Evolutionary conservation across 192 early-diverging fungal genomes (phyloP).

Genomic region (Backusella sp.): DNA sequence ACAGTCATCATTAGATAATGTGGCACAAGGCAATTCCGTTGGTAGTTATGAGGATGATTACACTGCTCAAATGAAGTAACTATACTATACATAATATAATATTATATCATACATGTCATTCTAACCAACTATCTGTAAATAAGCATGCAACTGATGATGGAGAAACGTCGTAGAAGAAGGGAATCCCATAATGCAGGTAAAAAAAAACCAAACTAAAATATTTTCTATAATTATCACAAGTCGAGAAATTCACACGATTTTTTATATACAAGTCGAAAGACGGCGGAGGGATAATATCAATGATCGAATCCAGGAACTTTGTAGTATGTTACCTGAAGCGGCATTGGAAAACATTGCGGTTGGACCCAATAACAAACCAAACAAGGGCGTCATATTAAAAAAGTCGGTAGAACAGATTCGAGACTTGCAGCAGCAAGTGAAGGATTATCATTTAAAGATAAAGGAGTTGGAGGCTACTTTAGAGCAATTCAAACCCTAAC

Average conservation of each 20-base stretch:
- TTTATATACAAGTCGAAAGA: slow-evolving; percentile 69
- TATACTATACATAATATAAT: background rate
- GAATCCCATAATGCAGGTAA: slow-evolving; percentile 92
- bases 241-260: slow-evolving; percentile 4
- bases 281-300: slow-evolving; percentile 98
- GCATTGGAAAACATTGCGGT: slow-evolving; percentile 41
- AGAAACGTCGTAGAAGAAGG: slow-evolving; percentile 89
- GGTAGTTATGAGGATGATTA: slow-evolving; percentile 37
- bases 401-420: slow-evolving; percentile 91
- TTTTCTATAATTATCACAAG: background rate
- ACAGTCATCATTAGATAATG: slow-evolving; percentile 6
- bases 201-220: background rate
- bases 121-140: background rate
- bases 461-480: slow-evolving; percentile 32
- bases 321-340: slow-evolving; percentile 79
- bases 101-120: too few species aligned
- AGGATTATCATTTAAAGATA: slow-evolving; percentile 23
- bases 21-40: slow-evolving; percentile 1
- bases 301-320: slow-evolving; percentile 95
- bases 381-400: slow-evolving; percentile 92
- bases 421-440: slow-evolving; percentile 34
- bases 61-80: slow-evolving; percentile 37
- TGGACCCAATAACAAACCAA: slow-evolving; percentile 76
- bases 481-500: background rate
- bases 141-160: slow-evolving; percentile 50